Conservation (phyloP, 73 alveolate genomes). For the Symbiodinium natans region DNA sequence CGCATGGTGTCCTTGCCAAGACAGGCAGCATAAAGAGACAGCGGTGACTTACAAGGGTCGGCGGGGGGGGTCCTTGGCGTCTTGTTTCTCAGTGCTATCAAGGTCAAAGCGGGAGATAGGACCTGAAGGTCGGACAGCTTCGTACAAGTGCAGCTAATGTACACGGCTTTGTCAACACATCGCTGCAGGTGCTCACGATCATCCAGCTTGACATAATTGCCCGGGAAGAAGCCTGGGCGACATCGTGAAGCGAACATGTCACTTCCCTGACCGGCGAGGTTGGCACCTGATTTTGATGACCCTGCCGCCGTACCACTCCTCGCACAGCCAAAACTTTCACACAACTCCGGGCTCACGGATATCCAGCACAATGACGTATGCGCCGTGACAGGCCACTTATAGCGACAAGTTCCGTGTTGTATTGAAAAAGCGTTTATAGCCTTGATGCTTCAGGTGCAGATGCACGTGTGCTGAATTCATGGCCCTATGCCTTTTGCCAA, state of each 20-base stretch:
- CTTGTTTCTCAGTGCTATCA: background rate
- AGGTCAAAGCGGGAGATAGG: constrained; percentile 33
- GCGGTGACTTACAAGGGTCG: no score
- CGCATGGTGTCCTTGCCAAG: background rate
- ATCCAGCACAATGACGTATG: no score
- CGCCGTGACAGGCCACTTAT: no score
- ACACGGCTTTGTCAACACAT: background rate
- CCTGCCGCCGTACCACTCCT: background rate
- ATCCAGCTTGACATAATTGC: constrained; percentile 24
- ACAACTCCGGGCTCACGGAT: no score
- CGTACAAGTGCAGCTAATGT: background rate
- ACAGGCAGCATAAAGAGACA: no score
- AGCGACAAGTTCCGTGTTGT: no score
- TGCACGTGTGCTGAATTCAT: no score
- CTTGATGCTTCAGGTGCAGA: no score
- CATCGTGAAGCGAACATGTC: background rate
- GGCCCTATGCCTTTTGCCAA: no score
- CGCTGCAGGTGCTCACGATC: background rate
- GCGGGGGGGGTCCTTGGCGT: background rate
- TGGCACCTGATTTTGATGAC: background rate
- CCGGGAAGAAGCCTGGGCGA: constrained; percentile 32
- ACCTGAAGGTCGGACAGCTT: background rate
- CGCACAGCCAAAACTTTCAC: no score
- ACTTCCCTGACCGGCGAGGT: background rate
- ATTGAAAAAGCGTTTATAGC: no score